These are phyloP conservation scores for Bryopsis sp. DNA, from an alignment of 139 green algal species.

Conservation along the genomic window DNA sequence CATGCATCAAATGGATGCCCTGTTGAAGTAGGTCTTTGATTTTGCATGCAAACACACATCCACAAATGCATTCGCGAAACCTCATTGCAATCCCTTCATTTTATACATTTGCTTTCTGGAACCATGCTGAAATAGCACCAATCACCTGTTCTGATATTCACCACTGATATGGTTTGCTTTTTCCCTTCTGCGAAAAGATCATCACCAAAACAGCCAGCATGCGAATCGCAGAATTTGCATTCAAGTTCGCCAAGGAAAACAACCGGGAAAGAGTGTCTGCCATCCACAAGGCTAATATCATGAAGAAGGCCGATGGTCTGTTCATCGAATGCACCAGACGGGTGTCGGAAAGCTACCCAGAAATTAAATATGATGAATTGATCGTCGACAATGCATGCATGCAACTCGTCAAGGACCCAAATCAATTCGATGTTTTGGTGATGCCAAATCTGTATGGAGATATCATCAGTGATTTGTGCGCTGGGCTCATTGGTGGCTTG, in stretches of 20 bases:
- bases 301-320: conserved; percentile 81
- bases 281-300: conserved; percentile 91
- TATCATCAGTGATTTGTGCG: conserved; percentile 92
- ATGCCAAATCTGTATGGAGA: conserved; percentile 98
- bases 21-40: too few relatives aligned
- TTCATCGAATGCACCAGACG: conserved; percentile 40
- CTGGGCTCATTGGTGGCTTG: conserved; percentile 87
- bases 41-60: too few relatives aligned
- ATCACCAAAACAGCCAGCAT: conserved; percentile 76
- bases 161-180: too few relatives aligned
- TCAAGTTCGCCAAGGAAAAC: conserved; percentile 82
- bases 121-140: too few relatives aligned
- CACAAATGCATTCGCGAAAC: too few relatives aligned
- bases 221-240: conserved; percentile 83
- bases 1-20: too few relatives aligned
- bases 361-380: conserved; percentile 90
- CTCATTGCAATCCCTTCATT: too few relatives aligned
- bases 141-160: too few relatives aligned
- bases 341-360: conserved; percentile 63
- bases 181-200: conserved; percentile 39
- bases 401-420: conserved; percentile 70
- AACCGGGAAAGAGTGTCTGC: conserved; percentile 68
- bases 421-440: conserved; percentile 88
- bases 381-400: conserved; percentile 98
- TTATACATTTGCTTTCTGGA: too few relatives aligned